Base-by-base conservation (phyloP, 495 filamentous ascomycete genomes). In the Cryomyces minteri region DNA sequence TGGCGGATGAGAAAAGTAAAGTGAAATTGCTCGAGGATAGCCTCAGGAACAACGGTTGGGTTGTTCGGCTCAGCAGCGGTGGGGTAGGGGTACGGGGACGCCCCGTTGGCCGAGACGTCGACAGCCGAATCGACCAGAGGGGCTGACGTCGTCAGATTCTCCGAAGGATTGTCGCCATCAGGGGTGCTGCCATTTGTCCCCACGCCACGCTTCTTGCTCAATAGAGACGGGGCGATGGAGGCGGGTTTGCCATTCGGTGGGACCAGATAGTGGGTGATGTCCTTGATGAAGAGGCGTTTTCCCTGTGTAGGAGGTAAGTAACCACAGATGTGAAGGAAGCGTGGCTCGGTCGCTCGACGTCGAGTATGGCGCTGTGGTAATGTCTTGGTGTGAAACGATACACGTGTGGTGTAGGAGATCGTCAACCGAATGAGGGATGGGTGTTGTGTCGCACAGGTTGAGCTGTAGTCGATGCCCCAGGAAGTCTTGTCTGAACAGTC, bases 1-100 rank as follows among this genome's bases (percentile, higher is more conserved):
- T 95, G 85, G 43, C 90, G 87, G 67, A 98, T 95, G 34, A 98
- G 71, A 67, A 98, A 95, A n/a, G 86, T 82, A 68, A 87, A 94
- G 55, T 94, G 85, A 67, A 93, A 95, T 43, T 70, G 58, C 48
- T 68, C 62, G 36, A 94, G 67, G 43, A 84, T 57, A 12, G 68
- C 68, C 3, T 68, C 58, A 10, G 90, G 90, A 43, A 95, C 60
- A 11, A 93, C 78, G 6, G 88, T 93, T 10, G 88, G 88, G 58
- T 95, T 95, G 25, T 67, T 66, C 5, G 67, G 62, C 56, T 80
- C 71, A 1, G 67, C 46, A 25, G 60, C 58, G 4, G 77, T 80
- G 46, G 60, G 42, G 58, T 78, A 79, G 14, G 77, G 74, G 53
- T 71, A 73, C 6, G 70, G 71, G 12, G 66, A 54, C 4, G 55